A percentile compares a stretch with the other conserved stretches of the same genome.
These are phyloP conservation scores for Starmerella tilneyi DNA, from an alignment of 805 yeast species.

Conservation along the genomic window DNA sequence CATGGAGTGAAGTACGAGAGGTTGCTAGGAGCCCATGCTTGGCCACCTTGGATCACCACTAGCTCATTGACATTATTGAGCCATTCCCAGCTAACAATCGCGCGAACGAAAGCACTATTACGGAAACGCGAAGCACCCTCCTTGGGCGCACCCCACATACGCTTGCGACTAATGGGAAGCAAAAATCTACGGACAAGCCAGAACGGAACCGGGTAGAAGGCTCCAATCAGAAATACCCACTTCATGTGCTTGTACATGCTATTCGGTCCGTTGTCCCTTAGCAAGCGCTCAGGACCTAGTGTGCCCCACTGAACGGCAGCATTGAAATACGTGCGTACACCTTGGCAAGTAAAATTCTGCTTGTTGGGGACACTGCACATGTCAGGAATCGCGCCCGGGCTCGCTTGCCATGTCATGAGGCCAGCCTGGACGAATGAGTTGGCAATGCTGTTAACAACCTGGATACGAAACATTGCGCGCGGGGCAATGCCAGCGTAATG, in stretches of 20 bases:
- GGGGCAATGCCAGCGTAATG: conserved; percentile 55
- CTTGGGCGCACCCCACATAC: conserved; percentile 8
- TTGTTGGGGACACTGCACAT: conserved; percentile 30
- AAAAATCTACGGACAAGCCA: conserved; percentile 51
- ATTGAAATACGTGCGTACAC: conserved; percentile 35
- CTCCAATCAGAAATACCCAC: conserved; percentile 42
- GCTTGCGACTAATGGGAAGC: conserved; percentile 18
- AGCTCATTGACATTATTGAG: conserved; percentile 37
- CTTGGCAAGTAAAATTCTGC: conserved; percentile 38
- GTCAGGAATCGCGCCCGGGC: conserved; percentile 30
- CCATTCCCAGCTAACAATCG: conserved; percentile 26
- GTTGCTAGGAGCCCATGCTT: conserved; percentile 32
- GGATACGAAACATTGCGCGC: conserved; percentile 46
- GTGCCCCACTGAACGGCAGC: conserved; percentile 49
- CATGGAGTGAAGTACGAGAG: conserved; percentile 23
- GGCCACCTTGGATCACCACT: conserved; percentile 37
- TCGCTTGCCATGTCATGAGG: conserved; percentile 31
- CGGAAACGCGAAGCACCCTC: conserved; percentile 16
- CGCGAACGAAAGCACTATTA: conserved; percentile 12
- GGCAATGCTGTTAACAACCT: conserved; percentile 29
- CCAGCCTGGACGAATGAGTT: conserved; percentile 29
- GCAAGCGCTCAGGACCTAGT: conserved; percentile 35
- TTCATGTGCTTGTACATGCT: conserved; percentile 27
- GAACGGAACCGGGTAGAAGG: conserved; percentile 49
- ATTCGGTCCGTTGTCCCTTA: conserved; percentile 1